Evolutionary conservation across 2,329 filamentous ascomycete species (phyloP), one percentile per base, ranked within the genome.

Genomic region (Diaporthe sp.): DNA sequence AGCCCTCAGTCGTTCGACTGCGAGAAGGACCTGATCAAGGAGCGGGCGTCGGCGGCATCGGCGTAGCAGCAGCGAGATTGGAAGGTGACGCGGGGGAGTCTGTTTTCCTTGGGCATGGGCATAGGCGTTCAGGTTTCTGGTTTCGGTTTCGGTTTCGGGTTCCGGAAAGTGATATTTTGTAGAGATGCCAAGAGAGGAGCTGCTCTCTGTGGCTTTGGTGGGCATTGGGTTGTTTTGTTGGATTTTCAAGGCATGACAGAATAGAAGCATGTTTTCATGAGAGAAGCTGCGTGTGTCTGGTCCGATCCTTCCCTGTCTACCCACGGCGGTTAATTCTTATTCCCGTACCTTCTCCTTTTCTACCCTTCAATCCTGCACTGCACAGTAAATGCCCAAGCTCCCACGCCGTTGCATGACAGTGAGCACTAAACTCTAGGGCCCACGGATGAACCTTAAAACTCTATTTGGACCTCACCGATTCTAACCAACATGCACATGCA

Each of bases 1-100:
- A 73, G 60, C 8, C 61, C 61, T 3, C 71, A 73, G 71, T 67
- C 71, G 2, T 73, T 73, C 12, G 60, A 67, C 17, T 73, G 71
- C n/a, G 71, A 73, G 30, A 64, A 52, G 38, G 71, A 73, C 19
- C 25, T 64, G 38, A 47, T 73, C 38, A 52, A 28, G 28, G 52
- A 55, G 28, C 52, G 54, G 19, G 64, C 33, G 0, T 15, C 33
- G n/a, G 13, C 22, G 3, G n/a, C n/a, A 15, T 19, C 45, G 30
- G n/a, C n/a, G 22, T 68, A 68, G 58, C 4, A 42, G 13, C 13
- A 17, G n/a, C n/a, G n/a, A n/a, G n/a, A n/a, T n/a, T 2, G 47
- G 22, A 3, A 50, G 61, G 38, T n/a, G 45, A 15, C 3, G 61
- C 10, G 22, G 15, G 15, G 12, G 22, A 28, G 6, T 33, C 4